phyloP scores from a whole-genome alignment of 1,284 basidiomycete species.

The Agroathelia rolfsii region DNA sequence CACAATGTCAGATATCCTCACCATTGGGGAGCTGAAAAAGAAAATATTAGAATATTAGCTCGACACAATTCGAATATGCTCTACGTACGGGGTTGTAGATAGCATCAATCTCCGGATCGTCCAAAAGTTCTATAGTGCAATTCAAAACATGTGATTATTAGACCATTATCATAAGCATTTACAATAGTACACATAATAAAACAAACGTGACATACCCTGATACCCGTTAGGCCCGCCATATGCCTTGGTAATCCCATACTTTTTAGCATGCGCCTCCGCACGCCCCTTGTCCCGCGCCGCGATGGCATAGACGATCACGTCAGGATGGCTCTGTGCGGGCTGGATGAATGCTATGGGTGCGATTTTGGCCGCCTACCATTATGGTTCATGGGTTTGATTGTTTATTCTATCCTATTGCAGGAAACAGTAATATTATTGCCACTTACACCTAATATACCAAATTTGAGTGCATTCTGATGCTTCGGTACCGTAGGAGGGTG shows the following conservation, averaged over 20 bases:
- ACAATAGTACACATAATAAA: conserved; percentile 1
- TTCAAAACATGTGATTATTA: conserved; percentile 1
- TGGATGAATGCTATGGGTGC: conserved; percentile 45
- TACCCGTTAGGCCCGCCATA: conserved; percentile 44
- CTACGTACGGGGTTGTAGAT: conserved; percentile 52
- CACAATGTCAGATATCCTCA: conserved; percentile 44
- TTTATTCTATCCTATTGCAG: too few species aligned
- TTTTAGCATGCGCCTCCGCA: conserved; percentile 46
- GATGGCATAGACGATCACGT: conserved; percentile 47
- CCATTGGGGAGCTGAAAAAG: neutral
- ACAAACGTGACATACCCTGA: conserved; percentile 29
- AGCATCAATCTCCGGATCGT: conserved; percentile 50
- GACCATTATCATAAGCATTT: neutral
- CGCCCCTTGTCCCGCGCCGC: conserved; percentile 47
- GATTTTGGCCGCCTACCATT: conserved; percentile 57
- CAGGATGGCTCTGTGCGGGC: conserved; percentile 48
- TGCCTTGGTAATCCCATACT: conserved; percentile 42
- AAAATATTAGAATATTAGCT: conserved; percentile 1
- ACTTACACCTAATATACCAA: too few species aligned
- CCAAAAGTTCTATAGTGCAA: conserved; percentile 44
- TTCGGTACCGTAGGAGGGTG: too few species aligned
- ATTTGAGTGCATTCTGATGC: too few species aligned
- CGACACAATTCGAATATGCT: neutral
- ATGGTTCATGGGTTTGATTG: too few species aligned
- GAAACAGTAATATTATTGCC: too few species aligned